Base-by-base conservation (phyloP, 176 grass and related monocot genomes). In the Pharus latifolius region DNA sequence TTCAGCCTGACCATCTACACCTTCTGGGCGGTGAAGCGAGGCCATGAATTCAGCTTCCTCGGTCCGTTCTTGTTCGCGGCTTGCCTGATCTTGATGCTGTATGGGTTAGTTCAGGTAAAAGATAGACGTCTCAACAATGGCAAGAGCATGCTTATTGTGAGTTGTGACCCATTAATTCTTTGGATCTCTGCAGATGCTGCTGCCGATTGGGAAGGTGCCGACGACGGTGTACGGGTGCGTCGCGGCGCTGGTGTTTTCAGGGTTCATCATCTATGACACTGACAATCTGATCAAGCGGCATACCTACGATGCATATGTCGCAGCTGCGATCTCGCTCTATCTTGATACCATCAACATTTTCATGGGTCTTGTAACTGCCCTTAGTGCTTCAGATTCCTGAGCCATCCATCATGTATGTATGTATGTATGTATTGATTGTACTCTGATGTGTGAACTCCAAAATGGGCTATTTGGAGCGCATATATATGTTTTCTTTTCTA, bases 1-100 rank as follows among this genome's bases (percentile, higher is more conserved):
- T 16, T 85, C 8, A 61, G 50, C 50, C 70, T 88, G 32, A 88
- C 84, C 6, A 5, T 85, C 8, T 92, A 92, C 91, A 96, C 91
- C n/a, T 90, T 96, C 65, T 96, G 80, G 87, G 87, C 87, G n/a
- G 87, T 83, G 7, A 82, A 74, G 77, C 82, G 60, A 58, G 87
- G 87, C 69, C 60, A 90, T 20, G 84, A 96, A 41, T 90, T 90
- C 52, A 76, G 65, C 50, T 90, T 96, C 73, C 87, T 96, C 0
- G 68, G 87, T 1, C 83, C 91, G 5, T 96, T 96, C 77, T 31
- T 96, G 20, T 59, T 40, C 18, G 70, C 82, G 2, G 56, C 78
- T 1, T 67, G 67, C 33, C 26, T 91, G 5, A 55, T 82, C 62
- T 32, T 91, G 13, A 22, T 85, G 31, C 30, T 88, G 17, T 96